These are phyloP conservation scores for Angomonas deanei DNA, from an alignment of 208 protist species.

Conservation along the genomic window DNA sequence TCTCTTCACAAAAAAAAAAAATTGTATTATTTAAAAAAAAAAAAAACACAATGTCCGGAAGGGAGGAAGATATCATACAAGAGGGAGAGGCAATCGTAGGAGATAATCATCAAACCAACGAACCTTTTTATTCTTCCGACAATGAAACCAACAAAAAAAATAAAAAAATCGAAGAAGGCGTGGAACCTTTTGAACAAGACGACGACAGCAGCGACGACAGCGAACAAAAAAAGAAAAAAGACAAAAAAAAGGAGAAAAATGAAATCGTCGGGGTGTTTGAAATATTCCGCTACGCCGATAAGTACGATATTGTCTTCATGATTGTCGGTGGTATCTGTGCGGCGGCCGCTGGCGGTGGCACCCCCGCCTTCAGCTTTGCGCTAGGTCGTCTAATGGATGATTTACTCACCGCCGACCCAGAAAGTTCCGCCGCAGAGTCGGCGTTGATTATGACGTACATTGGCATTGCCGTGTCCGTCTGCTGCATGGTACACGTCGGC, in stretches of 20 bases:
- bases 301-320: conserved; percentile 47
- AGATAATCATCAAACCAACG: neutral
- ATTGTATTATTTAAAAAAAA: too few species aligned
- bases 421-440: conserved; percentile 26
- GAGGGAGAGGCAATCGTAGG: neutral
- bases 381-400: conserved; percentile 60
- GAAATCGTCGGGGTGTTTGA: conserved; percentile 27
- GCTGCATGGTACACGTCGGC: conserved; percentile 21
- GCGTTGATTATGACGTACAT: conserved; percentile 69
- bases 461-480: conserved; percentile 37
- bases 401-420: conserved; percentile 5
- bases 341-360: conserved; percentile 37
- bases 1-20: neutral
- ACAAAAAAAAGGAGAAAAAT: neutral
- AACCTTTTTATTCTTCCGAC: neutral
- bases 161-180: neutral
- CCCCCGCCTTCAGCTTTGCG: conserved; percentile 65
- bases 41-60: conserved; percentile 1
- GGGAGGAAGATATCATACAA: neutral
- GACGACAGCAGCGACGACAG: neutral
- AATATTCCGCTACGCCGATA: conserved; percentile 65
- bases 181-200: neutral
- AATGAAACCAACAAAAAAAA: too few species aligned
- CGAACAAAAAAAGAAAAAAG: neutral
- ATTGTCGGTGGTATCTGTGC: conserved; percentile 50